Conservation (phyloP, 1,284 basidiomycete species). For the Fomitopsis schrenkii region DNA sequence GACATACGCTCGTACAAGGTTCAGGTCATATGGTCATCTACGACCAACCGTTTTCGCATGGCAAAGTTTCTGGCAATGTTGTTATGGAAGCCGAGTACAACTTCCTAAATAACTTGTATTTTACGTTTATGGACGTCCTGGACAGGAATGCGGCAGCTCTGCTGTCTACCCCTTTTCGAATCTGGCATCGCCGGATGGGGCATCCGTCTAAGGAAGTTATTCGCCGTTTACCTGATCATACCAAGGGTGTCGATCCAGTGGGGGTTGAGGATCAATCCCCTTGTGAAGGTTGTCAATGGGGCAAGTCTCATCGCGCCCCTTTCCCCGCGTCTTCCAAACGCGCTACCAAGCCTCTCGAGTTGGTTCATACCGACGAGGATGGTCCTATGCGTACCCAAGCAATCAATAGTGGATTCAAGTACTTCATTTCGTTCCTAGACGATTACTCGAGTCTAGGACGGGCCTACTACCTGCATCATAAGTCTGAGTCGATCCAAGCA, state of each 20-base stretch:
- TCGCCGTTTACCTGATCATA: not conserved
- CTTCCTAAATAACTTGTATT: not conserved
- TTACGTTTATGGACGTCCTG: not conserved
- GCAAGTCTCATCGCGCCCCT: not conserved
- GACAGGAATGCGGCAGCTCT: not conserved
- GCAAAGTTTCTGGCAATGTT: not conserved
- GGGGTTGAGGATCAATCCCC: not conserved
- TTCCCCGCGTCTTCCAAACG: not conserved
- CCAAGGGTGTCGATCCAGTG: not conserved
- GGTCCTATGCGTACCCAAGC: not conserved
- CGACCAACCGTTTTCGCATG: not conserved
- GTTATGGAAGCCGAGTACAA: not conserved
- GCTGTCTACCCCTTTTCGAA: not conserved
- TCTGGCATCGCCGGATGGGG: not conserved
- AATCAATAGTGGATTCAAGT: not conserved
- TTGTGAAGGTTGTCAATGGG: not conserved
- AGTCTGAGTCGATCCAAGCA: not conserved
- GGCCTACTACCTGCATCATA: not conserved
- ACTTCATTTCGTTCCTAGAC: not conserved
- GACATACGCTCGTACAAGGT: not conserved
- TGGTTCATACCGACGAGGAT: not conserved
- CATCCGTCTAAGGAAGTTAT: not conserved
- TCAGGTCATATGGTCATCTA: not conserved
- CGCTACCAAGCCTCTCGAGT: not conserved
- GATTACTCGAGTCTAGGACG: not conserved